A percentile compares a stretch with the other conserved stretches of the same genome.
These are phyloP conservation scores for Chlamydomonas incerta DNA, from an alignment of 139 green algal genomes.

Conservation along the genomic window DNA sequence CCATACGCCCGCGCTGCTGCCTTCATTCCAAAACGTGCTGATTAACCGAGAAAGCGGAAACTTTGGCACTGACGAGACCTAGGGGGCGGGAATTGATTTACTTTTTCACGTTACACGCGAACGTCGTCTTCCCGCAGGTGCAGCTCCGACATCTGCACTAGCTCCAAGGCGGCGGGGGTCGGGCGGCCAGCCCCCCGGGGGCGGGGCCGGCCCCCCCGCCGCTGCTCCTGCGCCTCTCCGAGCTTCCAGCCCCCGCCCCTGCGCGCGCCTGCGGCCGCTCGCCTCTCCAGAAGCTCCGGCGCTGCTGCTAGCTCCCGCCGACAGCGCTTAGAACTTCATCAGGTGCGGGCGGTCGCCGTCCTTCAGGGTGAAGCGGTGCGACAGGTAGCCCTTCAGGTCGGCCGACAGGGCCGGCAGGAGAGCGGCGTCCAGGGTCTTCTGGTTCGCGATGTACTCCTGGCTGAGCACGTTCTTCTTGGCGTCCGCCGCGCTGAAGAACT, in stretches of 20 bases:
- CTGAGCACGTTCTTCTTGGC: constrained; percentile 87
- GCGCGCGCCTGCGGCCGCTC: too few relatives aligned
- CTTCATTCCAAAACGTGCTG: too few relatives aligned
- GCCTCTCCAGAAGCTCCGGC: background rate
- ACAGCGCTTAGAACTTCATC: constrained; percentile 94
- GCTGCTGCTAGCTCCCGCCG: background rate
- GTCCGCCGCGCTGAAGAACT: constrained; percentile 55
- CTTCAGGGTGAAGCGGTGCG: constrained; percentile 90
- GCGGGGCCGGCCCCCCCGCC: too few relatives aligned
- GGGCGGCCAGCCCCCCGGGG: too few relatives aligned
- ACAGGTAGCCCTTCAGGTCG: constrained; percentile 95
- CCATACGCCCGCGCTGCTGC: too few relatives aligned
- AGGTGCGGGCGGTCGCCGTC: constrained; percentile 95
- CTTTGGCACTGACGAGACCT: too few relatives aligned
- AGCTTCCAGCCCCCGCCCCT: background rate
- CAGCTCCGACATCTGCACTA: too few relatives aligned
- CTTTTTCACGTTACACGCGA: too few relatives aligned
- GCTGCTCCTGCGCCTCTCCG: background rate
- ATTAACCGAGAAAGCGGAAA: too few relatives aligned
- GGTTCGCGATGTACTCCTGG: constrained; percentile 88
- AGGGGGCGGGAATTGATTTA: too few relatives aligned
- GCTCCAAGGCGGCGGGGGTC: too few relatives aligned
- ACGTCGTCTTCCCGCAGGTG: too few relatives aligned
- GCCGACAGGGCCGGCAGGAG: constrained; percentile 70
- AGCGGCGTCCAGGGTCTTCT: constrained; percentile 92